A percentile compares a stretch with the other conserved stretches of the same genome.
These are phyloP conservation scores for Xerocomellus intermedius DNA, from an alignment of 768 basidiomycete genomes.

Conservation along the genomic window DNA sequence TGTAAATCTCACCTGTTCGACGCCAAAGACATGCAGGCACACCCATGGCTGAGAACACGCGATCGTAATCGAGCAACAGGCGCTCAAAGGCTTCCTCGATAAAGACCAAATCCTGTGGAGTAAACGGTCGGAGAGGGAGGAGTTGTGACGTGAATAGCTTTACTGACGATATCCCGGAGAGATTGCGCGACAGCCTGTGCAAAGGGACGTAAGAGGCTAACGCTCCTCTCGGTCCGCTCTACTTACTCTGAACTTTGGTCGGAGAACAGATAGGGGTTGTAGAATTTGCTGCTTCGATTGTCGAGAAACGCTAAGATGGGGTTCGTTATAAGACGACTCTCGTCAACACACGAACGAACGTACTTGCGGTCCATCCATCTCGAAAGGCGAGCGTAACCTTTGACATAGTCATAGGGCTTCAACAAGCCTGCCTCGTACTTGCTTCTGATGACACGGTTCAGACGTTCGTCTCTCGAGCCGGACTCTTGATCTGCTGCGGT, in stretches of 20 bases:
- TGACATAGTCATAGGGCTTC: conserved; percentile 96
- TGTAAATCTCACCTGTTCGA: conserved; percentile 97
- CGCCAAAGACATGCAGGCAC: conserved; percentile 97
- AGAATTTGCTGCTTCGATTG: conserved; percentile 91
- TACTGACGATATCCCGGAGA: conserved; percentile 72
- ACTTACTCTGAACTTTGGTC: conserved; percentile 81
- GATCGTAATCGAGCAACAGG: conserved; percentile 91
- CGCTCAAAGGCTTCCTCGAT: conserved; percentile 98
- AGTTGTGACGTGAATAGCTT: neutral
- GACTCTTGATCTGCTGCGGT: conserved; percentile 94
- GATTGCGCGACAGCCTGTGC: conserved; percentile 74
- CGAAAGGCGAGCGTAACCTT: conserved; percentile 87
- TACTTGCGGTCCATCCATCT: conserved; percentile 96
- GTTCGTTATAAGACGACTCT: neutral
- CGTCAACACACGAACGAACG: conserved; percentile 11
- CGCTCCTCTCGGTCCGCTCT: neutral
- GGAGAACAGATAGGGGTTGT: conserved; percentile 79
- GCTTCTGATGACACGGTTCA: conserved; percentile 89
- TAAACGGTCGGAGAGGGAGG: neutral
- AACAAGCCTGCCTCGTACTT: conserved; percentile 96
- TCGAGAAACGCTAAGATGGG: conserved; percentile 67
- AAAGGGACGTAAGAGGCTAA: neutral
- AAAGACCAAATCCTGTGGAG: conserved; percentile 80
- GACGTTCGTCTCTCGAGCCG: conserved; percentile 84
- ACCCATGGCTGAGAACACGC: conserved; percentile 92